Evolutionary conservation across 2,329 filamentous ascomycete genomes (phyloP).

Genomic region (Sporothrix euskadiensis): DNA sequence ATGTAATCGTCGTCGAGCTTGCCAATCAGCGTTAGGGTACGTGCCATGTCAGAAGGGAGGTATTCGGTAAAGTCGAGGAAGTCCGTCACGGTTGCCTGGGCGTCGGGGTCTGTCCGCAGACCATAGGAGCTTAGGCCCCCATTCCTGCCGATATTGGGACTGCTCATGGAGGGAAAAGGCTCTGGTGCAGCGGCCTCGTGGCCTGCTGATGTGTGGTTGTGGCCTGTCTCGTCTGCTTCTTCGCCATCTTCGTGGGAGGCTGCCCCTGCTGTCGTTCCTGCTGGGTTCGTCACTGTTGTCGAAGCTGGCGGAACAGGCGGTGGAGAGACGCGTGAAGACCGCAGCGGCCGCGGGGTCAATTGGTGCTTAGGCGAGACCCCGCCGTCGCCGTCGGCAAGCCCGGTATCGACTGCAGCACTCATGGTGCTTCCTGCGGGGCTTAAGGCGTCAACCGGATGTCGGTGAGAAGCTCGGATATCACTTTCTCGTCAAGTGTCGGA

Average conservation of each 20-base stretch:
- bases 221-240: background rate
- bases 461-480: background rate
- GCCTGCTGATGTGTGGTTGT: background rate
- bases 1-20: slow-evolving; percentile 62
- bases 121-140: slow-evolving; percentile 47
- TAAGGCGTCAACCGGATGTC: background rate
- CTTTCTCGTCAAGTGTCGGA: background rate
- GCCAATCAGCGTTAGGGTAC: slow-evolving; percentile 65
- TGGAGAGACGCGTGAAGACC: slow-evolving; percentile 5
- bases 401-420: background rate
- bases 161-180: background rate
- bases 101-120: slow-evolving; percentile 63
- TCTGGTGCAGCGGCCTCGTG: background rate
- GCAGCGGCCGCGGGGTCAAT: slow-evolving; percentile 15
- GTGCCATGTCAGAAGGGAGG: slow-evolving; percentile 65
- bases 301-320: background rate
- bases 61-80: slow-evolving; percentile 72
- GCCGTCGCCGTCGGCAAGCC: slow-evolving; percentile 13
- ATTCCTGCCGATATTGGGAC: slow-evolving; percentile 39
- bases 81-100: slow-evolving; percentile 68
- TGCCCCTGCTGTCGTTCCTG: background rate
- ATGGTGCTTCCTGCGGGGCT: background rate
- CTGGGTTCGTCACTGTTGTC: background rate
- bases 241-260: background rate
- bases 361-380: slow-evolving; percentile 25